Percentiles rank a stretch among this genome's conserved stretches.
Conservation (phyloP, 257 asterid genomes). For the Ilex asprella region DNA sequence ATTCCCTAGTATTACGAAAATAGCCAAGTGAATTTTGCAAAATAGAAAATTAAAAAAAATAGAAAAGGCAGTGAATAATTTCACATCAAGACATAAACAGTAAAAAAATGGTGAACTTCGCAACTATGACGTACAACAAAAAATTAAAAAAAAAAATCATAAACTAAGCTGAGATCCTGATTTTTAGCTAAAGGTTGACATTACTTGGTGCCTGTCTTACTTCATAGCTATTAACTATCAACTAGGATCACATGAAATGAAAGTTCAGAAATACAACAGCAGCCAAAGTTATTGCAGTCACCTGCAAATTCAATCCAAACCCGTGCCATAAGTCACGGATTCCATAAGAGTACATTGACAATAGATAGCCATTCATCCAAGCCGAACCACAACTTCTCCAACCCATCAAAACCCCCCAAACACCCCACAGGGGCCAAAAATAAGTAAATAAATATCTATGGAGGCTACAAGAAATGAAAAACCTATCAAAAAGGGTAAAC, state of each 20-base stretch:
- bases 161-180: constrained; percentile 30
- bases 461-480: constrained; percentile 1
- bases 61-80: not conserved
- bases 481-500: not conserved
- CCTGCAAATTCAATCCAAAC: constrained; percentile 40
- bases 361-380: constrained; percentile 4
- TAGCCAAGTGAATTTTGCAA: no score
- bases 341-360: constrained; percentile 37
- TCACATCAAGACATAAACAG: not conserved
- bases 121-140: no score
- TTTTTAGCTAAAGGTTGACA: constrained; percentile 20
- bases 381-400: no score
- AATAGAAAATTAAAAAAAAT: no score
- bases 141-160: no score
- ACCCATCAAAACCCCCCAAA: constrained; percentile 9
- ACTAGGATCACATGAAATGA: constrained; percentile 74
- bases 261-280: constrained; percentile 38
- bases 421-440: constrained; percentile 4
- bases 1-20: no score
- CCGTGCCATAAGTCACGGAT: constrained; percentile 82
- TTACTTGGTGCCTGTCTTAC: constrained; percentile 22
- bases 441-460: not conserved
- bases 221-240: constrained; percentile 20
- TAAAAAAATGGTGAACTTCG: not conserved
- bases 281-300: constrained; percentile 45